Conservation (phyloP, 169 alveolate species). For the Haemoproteus tartakovskyi region DNA sequence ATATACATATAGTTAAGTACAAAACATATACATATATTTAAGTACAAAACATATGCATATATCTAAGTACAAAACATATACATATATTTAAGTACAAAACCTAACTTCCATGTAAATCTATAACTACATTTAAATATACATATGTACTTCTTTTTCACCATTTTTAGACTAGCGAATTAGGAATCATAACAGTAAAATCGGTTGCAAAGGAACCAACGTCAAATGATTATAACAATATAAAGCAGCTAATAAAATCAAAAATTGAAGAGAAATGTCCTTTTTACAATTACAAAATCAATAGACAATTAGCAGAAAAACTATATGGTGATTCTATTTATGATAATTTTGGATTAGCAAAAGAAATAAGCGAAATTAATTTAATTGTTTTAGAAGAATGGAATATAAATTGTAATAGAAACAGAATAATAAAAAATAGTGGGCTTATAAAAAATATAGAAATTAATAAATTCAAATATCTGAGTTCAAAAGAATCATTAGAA, state of each 20-base stretch:
- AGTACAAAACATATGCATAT: too few relatives aligned
- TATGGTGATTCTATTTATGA: constrained; percentile 81
- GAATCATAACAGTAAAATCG: constrained; percentile 23
- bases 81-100: too few relatives aligned
- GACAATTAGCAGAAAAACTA: constrained; percentile 72
- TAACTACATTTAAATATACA: too few relatives aligned
- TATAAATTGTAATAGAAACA: constrained; percentile 57
- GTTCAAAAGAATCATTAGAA: constrained; percentile 64
- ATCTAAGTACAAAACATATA: too few relatives aligned
- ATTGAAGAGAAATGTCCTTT: constrained; percentile 33
- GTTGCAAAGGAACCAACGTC: constrained; percentile 50
- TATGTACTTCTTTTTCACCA: neutral
- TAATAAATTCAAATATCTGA: constrained; percentile 50
- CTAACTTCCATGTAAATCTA: too few relatives aligned
- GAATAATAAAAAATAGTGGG: constrained; percentile 35
- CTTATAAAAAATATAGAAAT: constrained; percentile 32
- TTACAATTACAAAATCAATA: constrained; percentile 61
- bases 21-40: too few relatives aligned
- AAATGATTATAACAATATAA: constrained; percentile 68
- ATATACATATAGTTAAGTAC: too few relatives aligned
- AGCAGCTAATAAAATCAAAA: constrained; percentile 50
- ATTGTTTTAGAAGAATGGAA: constrained; percentile 64
- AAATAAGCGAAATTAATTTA: constrained; percentile 62
- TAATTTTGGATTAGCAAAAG: constrained; percentile 65
- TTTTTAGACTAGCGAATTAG: constrained; percentile 20